These are phyloP conservation scores for Penicillium atrosanguineum DNA, from an alignment of 495 filamentous ascomycete species.

Conservation along the genomic window DNA sequence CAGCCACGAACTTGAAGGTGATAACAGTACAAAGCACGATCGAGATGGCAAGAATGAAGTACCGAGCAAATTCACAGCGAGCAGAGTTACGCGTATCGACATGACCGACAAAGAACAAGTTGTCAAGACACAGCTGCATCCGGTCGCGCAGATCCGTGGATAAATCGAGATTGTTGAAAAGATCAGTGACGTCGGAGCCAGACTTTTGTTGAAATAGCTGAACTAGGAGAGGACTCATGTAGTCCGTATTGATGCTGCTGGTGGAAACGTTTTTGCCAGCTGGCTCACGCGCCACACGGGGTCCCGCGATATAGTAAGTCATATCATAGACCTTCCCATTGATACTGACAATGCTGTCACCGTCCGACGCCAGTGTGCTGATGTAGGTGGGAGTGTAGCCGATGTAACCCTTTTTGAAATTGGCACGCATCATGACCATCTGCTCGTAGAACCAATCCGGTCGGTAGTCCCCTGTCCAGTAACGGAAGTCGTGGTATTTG, in stretches of 20 bases:
- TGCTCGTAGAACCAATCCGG: constrained; percentile 90
- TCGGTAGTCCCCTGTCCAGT: constrained; percentile 73
- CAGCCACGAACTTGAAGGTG: constrained; percentile 93
- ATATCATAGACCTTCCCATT: constrained; percentile 85
- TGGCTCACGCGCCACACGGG: constrained; percentile 59
- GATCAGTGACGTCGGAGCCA: constrained; percentile 78
- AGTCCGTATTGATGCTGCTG: constrained; percentile 60
- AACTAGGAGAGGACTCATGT: constrained; percentile 76
- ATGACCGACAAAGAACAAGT: constrained; percentile 92
- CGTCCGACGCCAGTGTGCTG: constrained; percentile 59
- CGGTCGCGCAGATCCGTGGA: constrained; percentile 48
- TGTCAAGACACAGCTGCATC: constrained; percentile 87
- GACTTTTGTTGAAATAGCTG: constrained; percentile 72
- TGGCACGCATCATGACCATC: constrained; percentile 68
- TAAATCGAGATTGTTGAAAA: constrained; percentile 70
- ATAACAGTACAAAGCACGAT: constrained; percentile 78
- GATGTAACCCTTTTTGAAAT: constrained; percentile 84
- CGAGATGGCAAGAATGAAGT: constrained; percentile 88
- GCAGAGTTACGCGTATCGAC: constrained; percentile 88
- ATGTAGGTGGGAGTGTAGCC: constrained; percentile 83
- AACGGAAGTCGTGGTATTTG: constrained; percentile 91
- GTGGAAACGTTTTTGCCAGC: constrained; percentile 45
- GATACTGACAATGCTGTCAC: constrained; percentile 72
- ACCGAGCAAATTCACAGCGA: constrained; percentile 83
- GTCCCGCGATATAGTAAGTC: constrained; percentile 78